Conservation (phyloP, 2,329 filamentous ascomycete genomes). For the Aspergillus fructus region DNA sequence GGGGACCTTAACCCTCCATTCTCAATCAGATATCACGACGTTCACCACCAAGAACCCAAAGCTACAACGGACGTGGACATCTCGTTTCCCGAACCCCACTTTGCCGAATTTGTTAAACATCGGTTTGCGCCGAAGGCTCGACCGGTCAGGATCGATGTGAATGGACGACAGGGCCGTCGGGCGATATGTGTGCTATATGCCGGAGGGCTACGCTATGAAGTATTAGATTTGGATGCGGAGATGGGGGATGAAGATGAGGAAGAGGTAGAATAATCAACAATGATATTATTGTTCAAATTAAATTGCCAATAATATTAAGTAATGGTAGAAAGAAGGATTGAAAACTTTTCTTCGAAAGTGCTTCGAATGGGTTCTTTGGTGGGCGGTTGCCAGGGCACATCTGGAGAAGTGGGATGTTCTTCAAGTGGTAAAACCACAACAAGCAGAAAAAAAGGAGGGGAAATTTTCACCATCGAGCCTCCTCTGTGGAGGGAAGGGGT, state of each 20-base stretch:
- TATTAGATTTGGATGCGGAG: slow-evolving; percentile 56
- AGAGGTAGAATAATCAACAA: slow-evolving; percentile 19
- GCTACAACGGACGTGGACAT: slow-evolving; percentile 21
- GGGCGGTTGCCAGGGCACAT: slow-evolving; percentile 33
- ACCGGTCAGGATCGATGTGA: slow-evolving; percentile 53
- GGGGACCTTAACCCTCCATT: slow-evolving; percentile 11
- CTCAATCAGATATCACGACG: slow-evolving; percentile 23
- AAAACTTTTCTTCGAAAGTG: background rate
- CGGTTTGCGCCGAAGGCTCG: slow-evolving; percentile 48
- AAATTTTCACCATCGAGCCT: slow-evolving; percentile 1
- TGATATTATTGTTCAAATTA: background rate
- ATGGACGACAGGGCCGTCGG: slow-evolving; percentile 54
- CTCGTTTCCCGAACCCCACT: slow-evolving; percentile 12
- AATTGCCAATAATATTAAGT: background rate
- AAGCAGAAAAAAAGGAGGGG: slow-evolving; percentile 28
- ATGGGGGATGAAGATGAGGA: slow-evolving; percentile 30
- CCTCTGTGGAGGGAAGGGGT: background rate
- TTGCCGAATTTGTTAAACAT: slow-evolving; percentile 42
- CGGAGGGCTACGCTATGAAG: slow-evolving; percentile 53
- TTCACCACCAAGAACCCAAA: slow-evolving; percentile 15
- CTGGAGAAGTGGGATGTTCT: slow-evolving; percentile 21
- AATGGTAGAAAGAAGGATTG: background rate
- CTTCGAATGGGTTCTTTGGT: slow-evolving; percentile 5
- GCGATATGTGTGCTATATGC: slow-evolving; percentile 57
- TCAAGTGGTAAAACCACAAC: slow-evolving; percentile 39